Evolutionary conservation across 2,329 filamentous ascomycete genomes (phyloP).

Genomic region (Colletotrichum tropicale): DNA sequence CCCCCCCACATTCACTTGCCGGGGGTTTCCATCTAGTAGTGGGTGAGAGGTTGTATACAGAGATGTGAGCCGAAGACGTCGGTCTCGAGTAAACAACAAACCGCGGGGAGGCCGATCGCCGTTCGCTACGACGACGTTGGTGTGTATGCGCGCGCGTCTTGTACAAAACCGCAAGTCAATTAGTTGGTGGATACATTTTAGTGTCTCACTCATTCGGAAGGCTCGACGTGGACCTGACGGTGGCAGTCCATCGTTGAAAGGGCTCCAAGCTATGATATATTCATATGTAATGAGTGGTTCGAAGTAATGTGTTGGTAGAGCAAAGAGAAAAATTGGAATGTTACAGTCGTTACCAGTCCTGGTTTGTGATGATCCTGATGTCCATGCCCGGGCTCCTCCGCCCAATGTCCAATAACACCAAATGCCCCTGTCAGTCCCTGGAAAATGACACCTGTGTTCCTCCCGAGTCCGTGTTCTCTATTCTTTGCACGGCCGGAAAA

Average conservation of each 20-base stretch:
- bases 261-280: slow-evolving; percentile 11
- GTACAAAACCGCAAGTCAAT: slow-evolving; percentile 5
- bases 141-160: background rate
- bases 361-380: background rate
- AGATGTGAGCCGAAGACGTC: background rate
- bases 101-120: background rate
- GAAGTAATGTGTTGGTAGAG: slow-evolving; percentile 12
- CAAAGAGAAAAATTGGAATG: slow-evolving; percentile 12
- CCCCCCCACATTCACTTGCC: background rate
- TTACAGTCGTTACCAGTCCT: slow-evolving; percentile 14
- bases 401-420: background rate
- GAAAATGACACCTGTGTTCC: background rate
- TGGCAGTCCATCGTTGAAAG: background rate
- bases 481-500: background rate
- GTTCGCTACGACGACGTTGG: background rate
- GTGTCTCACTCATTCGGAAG: slow-evolving; percentile 16
- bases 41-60: background rate
- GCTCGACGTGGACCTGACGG: slow-evolving; percentile 1
- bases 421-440: background rate
- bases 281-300: slow-evolving; percentile 17
- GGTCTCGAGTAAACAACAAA: background rate
- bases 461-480: background rate
- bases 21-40: background rate
- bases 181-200: background rate
- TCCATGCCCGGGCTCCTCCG: background rate